phyloP scores from a whole-genome alignment of 805 yeast species.

The Cyberlindnera xishuangbannaensis region DNA sequence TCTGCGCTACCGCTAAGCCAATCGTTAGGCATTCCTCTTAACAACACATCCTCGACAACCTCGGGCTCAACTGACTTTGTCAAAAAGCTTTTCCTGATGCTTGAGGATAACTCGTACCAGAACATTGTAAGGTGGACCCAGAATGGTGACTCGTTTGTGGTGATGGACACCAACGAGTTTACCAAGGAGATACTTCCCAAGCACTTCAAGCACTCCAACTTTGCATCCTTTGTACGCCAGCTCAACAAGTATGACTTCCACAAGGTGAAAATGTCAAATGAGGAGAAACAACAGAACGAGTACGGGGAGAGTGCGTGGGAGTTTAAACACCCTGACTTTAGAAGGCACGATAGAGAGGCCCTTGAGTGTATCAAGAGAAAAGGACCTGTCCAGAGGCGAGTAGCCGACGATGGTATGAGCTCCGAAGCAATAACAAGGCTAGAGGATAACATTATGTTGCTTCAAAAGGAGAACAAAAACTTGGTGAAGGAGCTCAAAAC shows the following conservation, averaged over 20 bases:
- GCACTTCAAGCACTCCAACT: slow-evolving; percentile 92
- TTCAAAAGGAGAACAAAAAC: slow-evolving; percentile 29
- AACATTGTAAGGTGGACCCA: slow-evolving; percentile 82
- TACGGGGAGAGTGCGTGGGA: slow-evolving; percentile 89
- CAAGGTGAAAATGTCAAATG: slow-evolving; percentile 75
- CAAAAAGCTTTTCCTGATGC: slow-evolving; percentile 73
- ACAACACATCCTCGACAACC: slow-evolving; percentile 23
- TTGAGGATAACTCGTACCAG: slow-evolving; percentile 72
- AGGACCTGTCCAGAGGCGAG: slow-evolving; percentile 53
- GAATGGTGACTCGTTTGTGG: slow-evolving; percentile 82
- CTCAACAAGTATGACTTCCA: slow-evolving; percentile 96
- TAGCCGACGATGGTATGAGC: slow-evolving; percentile 22
- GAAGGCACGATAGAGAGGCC: slow-evolving; percentile 66
- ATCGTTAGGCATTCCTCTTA: slow-evolving; percentile 18
- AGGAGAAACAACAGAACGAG: slow-evolving; percentile 47
- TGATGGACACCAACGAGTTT: slow-evolving; percentile 83
- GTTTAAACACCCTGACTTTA: slow-evolving; percentile 87
- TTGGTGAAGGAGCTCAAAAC: slow-evolving; percentile 32
- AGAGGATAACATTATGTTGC: slow-evolving; percentile 14
- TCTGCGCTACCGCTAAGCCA: slow-evolving; percentile 14
- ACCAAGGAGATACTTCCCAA: slow-evolving; percentile 84
- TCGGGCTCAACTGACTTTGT: slow-evolving; percentile 72
- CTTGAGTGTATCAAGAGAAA: slow-evolving; percentile 85
- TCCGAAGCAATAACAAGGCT: slow-evolving; percentile 12
- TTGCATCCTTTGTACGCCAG: slow-evolving; percentile 92